phyloP scores from a whole-genome alignment of 2,329 filamentous ascomycete genomes.

The Monosporascus ibericus region DNA sequence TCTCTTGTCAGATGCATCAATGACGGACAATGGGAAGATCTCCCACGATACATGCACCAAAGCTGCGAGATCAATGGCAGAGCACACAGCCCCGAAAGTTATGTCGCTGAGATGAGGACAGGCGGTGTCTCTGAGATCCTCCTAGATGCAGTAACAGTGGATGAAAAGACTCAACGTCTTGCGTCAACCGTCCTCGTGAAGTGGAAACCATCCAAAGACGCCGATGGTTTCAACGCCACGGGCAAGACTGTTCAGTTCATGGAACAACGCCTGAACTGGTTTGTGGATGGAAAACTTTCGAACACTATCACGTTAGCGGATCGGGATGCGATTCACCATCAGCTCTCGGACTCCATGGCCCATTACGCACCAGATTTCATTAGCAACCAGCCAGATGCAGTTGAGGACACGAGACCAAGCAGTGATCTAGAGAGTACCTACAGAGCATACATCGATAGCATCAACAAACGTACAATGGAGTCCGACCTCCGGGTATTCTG shows the following conservation, averaged over 20 bases:
- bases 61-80: constrained; percentile 9
- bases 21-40: constrained; percentile 12
- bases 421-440: constrained; percentile 18
- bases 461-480: constrained; percentile 24
- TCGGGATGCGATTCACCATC: constrained; percentile 10
- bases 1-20: constrained; percentile 14
- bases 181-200: constrained; percentile 7
- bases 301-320: constrained; percentile 9
- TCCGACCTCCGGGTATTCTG: constrained; percentile 20
- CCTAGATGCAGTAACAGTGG: constrained; percentile 14
- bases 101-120: constrained; percentile 6
- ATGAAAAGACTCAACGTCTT: constrained; percentile 9
- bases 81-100: constrained; percentile 6
- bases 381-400: constrained; percentile 2
- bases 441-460: constrained; percentile 23
- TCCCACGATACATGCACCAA: constrained; percentile 10
- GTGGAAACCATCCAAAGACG: neutral
- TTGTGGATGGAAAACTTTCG: constrained; percentile 10
- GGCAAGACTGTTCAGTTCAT: constrained; percentile 4
- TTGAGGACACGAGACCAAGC: constrained; percentile 4
- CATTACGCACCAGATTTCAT: constrained; percentile 9
- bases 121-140: constrained; percentile 8
- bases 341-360: constrained; percentile 5
- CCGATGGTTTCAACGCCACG: neutral
- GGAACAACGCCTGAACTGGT: constrained; percentile 14